phyloP scores from a whole-genome alignment of 2,329 filamentous ascomycete genomes.

The Blastomyces gilchristii region DNA sequence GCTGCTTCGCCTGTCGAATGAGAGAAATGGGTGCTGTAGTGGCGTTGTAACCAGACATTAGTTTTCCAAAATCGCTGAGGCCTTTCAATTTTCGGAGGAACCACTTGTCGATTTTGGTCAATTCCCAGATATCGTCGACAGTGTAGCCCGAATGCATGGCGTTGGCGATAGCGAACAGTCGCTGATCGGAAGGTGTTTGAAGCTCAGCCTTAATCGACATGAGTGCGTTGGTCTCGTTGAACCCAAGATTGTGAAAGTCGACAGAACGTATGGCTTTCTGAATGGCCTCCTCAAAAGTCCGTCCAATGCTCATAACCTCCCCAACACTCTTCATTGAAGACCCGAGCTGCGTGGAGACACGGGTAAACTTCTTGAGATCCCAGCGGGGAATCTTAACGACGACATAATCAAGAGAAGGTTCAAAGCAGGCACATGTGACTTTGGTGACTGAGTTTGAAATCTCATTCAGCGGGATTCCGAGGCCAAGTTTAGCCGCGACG shows the following conservation, averaged over 20 bases:
- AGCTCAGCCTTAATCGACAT: conserved; percentile 96
- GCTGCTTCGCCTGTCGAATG: conserved; percentile 75
- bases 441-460: conserved; percentile 95
- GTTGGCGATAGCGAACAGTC: conserved; percentile 93
- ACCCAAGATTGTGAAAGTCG: conserved; percentile 90
- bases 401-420: conserved; percentile 94
- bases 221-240: conserved; percentile 79
- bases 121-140: conserved; percentile 94
- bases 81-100: conserved; percentile 88
- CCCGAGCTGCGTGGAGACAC: conserved; percentile 88
- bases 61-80: conserved; percentile 76
- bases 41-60: conserved; percentile 60
- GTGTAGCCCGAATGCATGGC: conserved; percentile 91
- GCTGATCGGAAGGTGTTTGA: conserved; percentile 94
- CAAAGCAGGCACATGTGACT: conserved; percentile 93
- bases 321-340: conserved; percentile 99
- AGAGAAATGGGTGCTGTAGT: conserved; percentile 54
- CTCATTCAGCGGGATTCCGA: conserved; percentile 90
- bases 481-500: conserved; percentile 90
- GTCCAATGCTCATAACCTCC: conserved; percentile 96
- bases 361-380: conserved; percentile 98
- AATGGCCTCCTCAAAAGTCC: conserved; percentile 95
- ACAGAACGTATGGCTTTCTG: conserved; percentile 95
- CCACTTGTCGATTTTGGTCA: conserved; percentile 99
- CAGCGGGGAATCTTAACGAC: conserved; percentile 98